Base-by-base conservation (phyloP, 2,329 filamentous ascomycete species). In the Biscogniauxia sp. region DNA sequence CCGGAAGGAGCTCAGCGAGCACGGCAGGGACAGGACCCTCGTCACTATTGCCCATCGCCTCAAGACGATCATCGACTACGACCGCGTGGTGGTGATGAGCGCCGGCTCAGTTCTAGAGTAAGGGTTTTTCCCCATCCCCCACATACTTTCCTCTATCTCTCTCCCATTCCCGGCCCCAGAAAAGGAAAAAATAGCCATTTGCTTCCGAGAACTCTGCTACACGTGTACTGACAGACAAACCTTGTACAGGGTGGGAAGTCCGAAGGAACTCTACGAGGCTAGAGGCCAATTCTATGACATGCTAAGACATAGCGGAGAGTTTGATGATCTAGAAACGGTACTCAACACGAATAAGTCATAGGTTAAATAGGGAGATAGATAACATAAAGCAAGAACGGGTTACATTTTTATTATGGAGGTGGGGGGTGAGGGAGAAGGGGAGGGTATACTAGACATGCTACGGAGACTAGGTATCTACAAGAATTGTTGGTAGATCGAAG, bases 21-120 rank as follows among this genome's bases (percentile, higher is more conserved):
- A 74, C 0, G 77, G 75, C 5, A 72, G 76, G 11, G 78, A 79
- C 25, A 76, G 82, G 23, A 86, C 84, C 9, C 75, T 86, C 3
- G 79, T 87, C 20, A 84, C 83, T 2, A 84, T 87, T 63, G 84
- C 83, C 6, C 84, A 87, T 70, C 78, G 84, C 4, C 72, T 87
- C 54, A 75, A 80, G 51, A 87, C 84, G 0, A 85, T 88, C 56
- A 80, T 85, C 59, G 84, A 87, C 70, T 86, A 85, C 63, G 84
- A 88, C 66, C 77, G 77, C 28, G 78, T 88, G 0, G 78, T 87
- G 2, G 84, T 87, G 17, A 81, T 87, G 80, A 79, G 78, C 7
- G 79, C 77, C 0, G 84, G 84, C 0, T 74, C 74, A 28, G 81
- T 87, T 6, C 65, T 83, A 9, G 84, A 87, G 80, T 81, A 76